Evolutionary conservation across 2,329 filamentous ascomycete genomes (phyloP).

Genomic region (Aplosporella prunicola): DNA sequence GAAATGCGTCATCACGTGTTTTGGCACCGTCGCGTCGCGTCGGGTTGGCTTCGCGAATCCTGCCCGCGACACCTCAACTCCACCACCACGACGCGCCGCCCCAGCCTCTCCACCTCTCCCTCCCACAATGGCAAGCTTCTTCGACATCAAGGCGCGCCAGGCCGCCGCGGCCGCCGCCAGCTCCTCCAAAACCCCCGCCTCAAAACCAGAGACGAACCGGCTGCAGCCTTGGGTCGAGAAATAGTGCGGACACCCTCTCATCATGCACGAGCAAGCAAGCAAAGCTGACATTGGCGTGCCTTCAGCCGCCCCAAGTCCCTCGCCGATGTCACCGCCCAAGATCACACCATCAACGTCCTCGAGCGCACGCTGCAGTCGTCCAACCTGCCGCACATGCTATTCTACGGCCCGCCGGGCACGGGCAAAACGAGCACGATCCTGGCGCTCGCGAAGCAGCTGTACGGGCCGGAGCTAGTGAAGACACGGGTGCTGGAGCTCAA

Average conservation of each 20-base stretch:
- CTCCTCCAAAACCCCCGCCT: slow-evolving; percentile 56
- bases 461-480: slow-evolving; percentile 87
- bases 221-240: slow-evolving; percentile 97
- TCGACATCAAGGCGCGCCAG: slow-evolving; percentile 82
- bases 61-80: slow-evolving; percentile 4
- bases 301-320: slow-evolving; percentile 82
- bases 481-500: slow-evolving; percentile 97
- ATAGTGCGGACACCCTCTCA: slow-evolving; percentile 53
- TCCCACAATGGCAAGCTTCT: slow-evolving; percentile 71
- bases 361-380: slow-evolving; percentile 88
- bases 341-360: slow-evolving; percentile 89
- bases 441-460: slow-evolving; percentile 92
- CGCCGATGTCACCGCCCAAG: slow-evolving; percentile 91
- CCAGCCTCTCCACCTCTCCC: background rate
- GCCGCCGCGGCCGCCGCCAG: slow-evolving; percentile 60
- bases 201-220: slow-evolving; percentile 52
- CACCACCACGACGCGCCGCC: background rate
- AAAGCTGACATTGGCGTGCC: background rate
- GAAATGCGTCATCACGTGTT: slow-evolving; percentile 8
- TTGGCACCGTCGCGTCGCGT: slow-evolving; percentile 3
- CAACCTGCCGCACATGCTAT: slow-evolving; percentile 98
- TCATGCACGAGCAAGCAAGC: background rate
- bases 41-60: no score
- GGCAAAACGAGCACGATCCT: slow-evolving; percentile 98
- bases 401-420: slow-evolving; percentile 94